These are phyloP conservation scores for Magnusiomyces fungicola DNA, from an alignment of 1,139 yeast genomes.

Conservation along the genomic window DNA sequence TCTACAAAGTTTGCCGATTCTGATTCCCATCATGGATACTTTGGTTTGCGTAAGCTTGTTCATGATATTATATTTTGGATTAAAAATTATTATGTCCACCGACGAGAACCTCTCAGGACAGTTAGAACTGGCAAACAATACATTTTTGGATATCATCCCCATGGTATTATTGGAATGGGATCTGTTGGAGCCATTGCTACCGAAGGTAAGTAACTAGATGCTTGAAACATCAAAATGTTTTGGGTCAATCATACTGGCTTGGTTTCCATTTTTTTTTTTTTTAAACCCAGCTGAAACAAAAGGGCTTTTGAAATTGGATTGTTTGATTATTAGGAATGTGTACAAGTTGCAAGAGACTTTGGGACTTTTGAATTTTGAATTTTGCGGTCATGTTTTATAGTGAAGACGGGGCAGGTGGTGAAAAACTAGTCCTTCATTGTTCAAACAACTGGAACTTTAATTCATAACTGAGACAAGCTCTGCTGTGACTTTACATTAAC, in stretches of 20 bases:
- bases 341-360: background rate
- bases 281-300: too few species aligned
- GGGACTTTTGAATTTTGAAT: too few species aligned
- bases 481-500: too few species aligned
- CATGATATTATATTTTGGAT: background rate
- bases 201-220: conserved; percentile 43
- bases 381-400: too few species aligned
- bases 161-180: conserved; percentile 92
- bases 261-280: background rate
- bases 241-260: background rate
- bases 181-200: conserved; percentile 82
- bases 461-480: too few species aligned
- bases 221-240: too few species aligned
- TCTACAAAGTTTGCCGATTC: background rate
- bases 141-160: conserved; percentile 93
- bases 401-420: too few species aligned
- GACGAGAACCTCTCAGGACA: conserved; percentile 33
- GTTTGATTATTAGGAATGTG: background rate
- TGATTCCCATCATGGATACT: background rate
- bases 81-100: background rate
- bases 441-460: too few species aligned
- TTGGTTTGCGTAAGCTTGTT: conserved; percentile 2
- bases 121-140: conserved; percentile 41
- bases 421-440: too few species aligned
- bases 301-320: too few species aligned